A percentile compares a stretch with the other conserved stretches of the same genome.
These are phyloP conservation scores for Chytriomyces sp. DNA, from an alignment of 192 early-diverging fungal genomes.

Conservation along the genomic window DNA sequence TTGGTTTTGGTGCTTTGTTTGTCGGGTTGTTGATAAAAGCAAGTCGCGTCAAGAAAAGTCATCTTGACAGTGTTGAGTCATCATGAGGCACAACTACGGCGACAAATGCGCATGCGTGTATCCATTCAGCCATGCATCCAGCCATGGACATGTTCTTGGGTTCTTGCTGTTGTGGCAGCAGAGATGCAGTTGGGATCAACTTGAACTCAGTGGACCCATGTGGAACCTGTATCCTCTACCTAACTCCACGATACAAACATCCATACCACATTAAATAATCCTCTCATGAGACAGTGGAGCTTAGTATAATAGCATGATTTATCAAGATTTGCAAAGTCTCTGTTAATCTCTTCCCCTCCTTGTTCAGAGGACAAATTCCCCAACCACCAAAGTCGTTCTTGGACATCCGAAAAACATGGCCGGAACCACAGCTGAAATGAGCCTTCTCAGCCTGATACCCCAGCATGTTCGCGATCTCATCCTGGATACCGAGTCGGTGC, in stretches of 20 bases:
- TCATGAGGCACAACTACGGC: neutral
- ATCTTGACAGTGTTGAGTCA: neutral
- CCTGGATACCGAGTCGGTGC: neutral
- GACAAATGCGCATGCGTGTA: neutral
- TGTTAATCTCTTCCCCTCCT: neutral
- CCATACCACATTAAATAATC: neutral
- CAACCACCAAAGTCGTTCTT: neutral
- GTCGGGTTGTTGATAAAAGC: neutral
- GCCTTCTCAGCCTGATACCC: slow-evolving; percentile 22
- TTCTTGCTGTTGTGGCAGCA: no score
- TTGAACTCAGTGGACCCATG: neutral
- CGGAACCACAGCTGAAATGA: neutral
- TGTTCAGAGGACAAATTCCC: neutral
- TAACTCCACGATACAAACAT: no score
- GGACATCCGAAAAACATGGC: slow-evolving; percentile 1
- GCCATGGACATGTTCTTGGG: no score
- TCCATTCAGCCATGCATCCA: no score
- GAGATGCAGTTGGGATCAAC: no score
- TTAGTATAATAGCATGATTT: neutral
- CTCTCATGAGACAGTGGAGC: neutral
- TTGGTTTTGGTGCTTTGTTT: neutral
- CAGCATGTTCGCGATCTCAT: slow-evolving; percentile 23
- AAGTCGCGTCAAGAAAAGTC: neutral
- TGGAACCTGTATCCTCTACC: no score
- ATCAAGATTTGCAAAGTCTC: neutral